These are phyloP conservation scores for Axilococcus clingmanii DNA, from an alignment of 139 green algal genomes.

Conservation along the genomic window DNA sequence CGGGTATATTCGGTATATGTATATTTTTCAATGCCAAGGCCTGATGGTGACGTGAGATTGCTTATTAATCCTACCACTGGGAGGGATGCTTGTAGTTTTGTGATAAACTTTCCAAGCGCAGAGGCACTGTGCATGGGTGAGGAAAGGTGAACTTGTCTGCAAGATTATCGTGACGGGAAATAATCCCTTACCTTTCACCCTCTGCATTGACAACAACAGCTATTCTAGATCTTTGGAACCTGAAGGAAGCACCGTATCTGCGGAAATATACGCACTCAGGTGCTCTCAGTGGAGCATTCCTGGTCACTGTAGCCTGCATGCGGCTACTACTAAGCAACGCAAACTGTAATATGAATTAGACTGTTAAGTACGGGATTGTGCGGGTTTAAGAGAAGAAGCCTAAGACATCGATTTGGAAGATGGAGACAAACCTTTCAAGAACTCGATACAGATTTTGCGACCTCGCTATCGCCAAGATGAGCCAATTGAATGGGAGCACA, in stretches of 20 bases:
- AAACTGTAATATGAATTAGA: too few species aligned
- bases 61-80: constrained; percentile 68
- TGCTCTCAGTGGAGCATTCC: not conserved
- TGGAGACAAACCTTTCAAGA: too few species aligned
- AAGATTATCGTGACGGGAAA: too few species aligned
- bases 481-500: not conserved
- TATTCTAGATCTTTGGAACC: not conserved
- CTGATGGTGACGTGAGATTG: constrained; percentile 41
- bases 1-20: constrained; percentile 66
- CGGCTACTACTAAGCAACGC: too few species aligned
- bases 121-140: not conserved
- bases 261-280: not conserved
- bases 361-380: too few species aligned
- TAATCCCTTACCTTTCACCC: constrained; percentile 3
- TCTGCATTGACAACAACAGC: not conserved
- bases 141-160: not conserved
- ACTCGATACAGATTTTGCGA: too few species aligned
- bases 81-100: constrained; percentile 50
- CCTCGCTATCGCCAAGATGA: too few species aligned
- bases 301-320: too few species aligned
- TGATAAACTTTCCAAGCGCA: constrained; percentile 39
- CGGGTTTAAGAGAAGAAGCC: too few species aligned
- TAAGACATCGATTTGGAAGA: too few species aligned
- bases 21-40: constrained; percentile 63
- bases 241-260: not conserved